Evolutionary conservation across 495 filamentous ascomycete species (phyloP), one percentile per base, ranked within the genome.

Genomic region (Aspergillus indologenus): DNA sequence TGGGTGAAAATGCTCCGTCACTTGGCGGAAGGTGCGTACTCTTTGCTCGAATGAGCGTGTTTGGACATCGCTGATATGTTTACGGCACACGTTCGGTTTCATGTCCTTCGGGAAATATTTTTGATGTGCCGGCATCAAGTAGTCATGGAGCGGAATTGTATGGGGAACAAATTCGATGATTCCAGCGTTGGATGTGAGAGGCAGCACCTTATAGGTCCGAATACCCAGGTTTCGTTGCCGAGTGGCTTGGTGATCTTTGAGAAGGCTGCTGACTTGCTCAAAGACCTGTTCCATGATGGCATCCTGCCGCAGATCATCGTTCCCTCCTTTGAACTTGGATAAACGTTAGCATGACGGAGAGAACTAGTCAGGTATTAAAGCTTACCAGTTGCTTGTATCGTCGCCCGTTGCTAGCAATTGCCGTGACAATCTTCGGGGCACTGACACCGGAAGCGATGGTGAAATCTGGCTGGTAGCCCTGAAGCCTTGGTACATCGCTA

Each of bases 281-380:
- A 98, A 99, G 29, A 99, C 94, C 74, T 99, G 94, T 70, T 98
- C 95, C 95, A 99, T 99, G 75, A 99, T 99, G 18, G 94, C 91
- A 67, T 99, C 94, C 75, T 99, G 94, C n/a, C 94, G 88, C 14
- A 99, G 81, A 66, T 98, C 94, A 70, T 98, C 92, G 61, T 90
- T 92, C 24, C 92, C 91, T 65, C 90, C 89, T 75, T 99, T 99
- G 68, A 94, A 87, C 86, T 88, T 65, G 57, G 43, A 9, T 19
- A 19, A 45, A 22, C 6, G 51, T 70, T 34, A 65, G 56, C 50
- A 21, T 9, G n/a, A 29, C 45, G 23, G 44, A 20, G 0, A 50
- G 4, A 4, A 9, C 31, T 7, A 11, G 5, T 9, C 3, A 22
- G 17, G 17, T n/a, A 50, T 40, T 23, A 15, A 59, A 15, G 67